These are phyloP conservation scores for Fusarium anthophilum DNA, from an alignment of 2,329 filamentous ascomycete genomes.

Conservation along the genomic window DNA sequence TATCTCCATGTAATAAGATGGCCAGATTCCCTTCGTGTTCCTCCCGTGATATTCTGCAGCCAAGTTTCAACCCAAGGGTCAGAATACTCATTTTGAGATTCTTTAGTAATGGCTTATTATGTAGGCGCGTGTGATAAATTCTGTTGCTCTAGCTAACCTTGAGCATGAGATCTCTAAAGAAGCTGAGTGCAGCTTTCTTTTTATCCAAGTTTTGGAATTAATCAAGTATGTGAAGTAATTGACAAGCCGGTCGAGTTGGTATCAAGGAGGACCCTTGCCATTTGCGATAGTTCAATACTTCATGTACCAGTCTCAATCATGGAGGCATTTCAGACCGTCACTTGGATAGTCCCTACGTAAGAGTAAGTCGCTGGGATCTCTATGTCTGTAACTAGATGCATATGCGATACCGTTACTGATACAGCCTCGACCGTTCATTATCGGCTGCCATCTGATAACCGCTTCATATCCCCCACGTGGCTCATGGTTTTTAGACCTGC, in stretches of 20 bases:
- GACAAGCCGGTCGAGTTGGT: rapidly evolving
- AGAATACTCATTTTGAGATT: neutral
- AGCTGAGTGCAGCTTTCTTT: too few species aligned
- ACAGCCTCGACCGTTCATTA: neutral
- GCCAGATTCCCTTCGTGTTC: neutral
- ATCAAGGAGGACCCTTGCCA: neutral
- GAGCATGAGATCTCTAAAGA: neutral
- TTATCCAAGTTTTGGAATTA: neutral
- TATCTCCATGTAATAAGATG: neutral
- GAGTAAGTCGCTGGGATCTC: rapidly evolving
- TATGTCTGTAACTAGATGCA: neutral
- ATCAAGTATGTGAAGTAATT: neutral
- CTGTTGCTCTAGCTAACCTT: neutral
- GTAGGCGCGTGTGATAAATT: neutral
- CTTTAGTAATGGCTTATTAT: rapidly evolving
- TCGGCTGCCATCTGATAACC: neutral
- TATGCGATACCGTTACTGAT: rapidly evolving
- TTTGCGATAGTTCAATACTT: too few species aligned
- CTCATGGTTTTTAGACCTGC: neutral
- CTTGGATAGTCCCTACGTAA: neutral
- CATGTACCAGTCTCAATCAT: neutral
- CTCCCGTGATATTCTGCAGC: neutral
- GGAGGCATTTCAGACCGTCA: neutral
- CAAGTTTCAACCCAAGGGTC: neutral
- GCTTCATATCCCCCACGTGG: neutral